Evolutionary conservation across 306 rosid genomes (phyloP), one percentile per base, ranked within the genome.

Genomic region (Rosa persica): DNA sequence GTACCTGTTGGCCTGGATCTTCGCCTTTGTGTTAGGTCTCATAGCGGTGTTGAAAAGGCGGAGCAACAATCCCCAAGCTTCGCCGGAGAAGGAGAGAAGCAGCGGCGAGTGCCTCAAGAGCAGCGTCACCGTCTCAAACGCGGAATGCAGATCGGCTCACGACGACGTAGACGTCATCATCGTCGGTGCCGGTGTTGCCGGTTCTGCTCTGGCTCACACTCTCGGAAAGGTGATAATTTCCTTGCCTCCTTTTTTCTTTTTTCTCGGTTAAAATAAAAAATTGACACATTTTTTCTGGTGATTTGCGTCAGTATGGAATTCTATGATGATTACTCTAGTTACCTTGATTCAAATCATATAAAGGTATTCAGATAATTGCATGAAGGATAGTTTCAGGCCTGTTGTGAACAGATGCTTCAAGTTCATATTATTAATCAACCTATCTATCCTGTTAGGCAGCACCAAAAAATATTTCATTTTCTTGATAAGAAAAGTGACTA

Each of bases 111-210:
- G 82, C 73, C 49, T 85, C 66, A 76, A 86, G 36, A 30, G 36
- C 36, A 30, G 36, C 2, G 36, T 30, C 36, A 30, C 36, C 36
- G 83, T 89, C 72, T 74, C 79, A 0, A 71, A 79, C 46, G 92
- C 85, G 73, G 91, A 92, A 82, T 88, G 95, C 73, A 83, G 87
- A 88, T 90, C 97, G 73, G 73, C 57, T 8, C 75, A 54, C 27
- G 80, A 78, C 8, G 88, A 83, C 62, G 83, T 66, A 36, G 97
- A 94, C 81, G 84, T 94, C 67, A 87, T 94, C 79, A 85, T 94
- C 81, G 98, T 90, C 67, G 98, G 98, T 49, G 98, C 98, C 12
- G 98, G 98, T 12, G 98, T 94, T 42, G 97, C 98, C 30, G 98
- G 98, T 64, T 57, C 96, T 16, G 98, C 97, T 81, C 93, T 94